Percentiles rank a stretch among this genome's conserved stretches.
Conservation (phyloP, 2,329 filamentous ascomycete genomes). For the Phaeosphaeriaceae sp. region DNA sequence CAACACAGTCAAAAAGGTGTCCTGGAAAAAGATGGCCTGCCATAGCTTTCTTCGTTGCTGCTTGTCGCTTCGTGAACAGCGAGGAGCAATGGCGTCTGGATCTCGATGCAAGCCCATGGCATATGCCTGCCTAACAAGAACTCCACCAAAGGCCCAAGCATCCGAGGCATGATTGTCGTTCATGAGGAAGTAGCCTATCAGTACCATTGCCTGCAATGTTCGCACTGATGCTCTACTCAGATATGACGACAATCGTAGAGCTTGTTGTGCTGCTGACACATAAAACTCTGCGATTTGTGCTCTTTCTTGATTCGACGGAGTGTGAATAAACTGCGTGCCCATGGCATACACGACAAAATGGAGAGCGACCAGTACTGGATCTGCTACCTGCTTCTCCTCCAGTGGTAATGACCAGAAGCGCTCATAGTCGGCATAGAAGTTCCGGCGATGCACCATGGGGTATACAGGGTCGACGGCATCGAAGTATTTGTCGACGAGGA, state of each 20-base stretch:
- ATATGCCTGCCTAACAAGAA: slow-evolving; percentile 78
- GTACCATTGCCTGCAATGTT: slow-evolving; percentile 80
- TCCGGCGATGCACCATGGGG: slow-evolving; percentile 78
- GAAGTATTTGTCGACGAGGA: slow-evolving; percentile 64
- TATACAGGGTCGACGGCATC: slow-evolving; percentile 78
- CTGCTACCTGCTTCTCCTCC: slow-evolving; percentile 65
- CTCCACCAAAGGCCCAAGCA: slow-evolving; percentile 81
- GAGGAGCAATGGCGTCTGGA: slow-evolving; percentile 73
- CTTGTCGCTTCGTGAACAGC: slow-evolving; percentile 74
- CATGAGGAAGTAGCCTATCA: slow-evolving; percentile 84
- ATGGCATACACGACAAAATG: slow-evolving; percentile 80
- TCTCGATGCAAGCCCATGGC: slow-evolving; percentile 83
- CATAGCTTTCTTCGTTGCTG: slow-evolving; percentile 80
- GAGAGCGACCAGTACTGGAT: slow-evolving; percentile 74
- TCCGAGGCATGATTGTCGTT: slow-evolving; percentile 86
- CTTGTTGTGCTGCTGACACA: slow-evolving; percentile 79
- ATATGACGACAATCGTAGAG: slow-evolving; percentile 76
- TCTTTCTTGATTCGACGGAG: slow-evolving; percentile 63
- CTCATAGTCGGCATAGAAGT: slow-evolving; percentile 80
- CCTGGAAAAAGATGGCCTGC: slow-evolving; percentile 81
- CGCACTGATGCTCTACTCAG: slow-evolving; percentile 75
- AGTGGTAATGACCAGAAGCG: slow-evolving; percentile 72
- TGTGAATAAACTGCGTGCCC: slow-evolving; percentile 77
- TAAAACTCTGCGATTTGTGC: slow-evolving; percentile 84
- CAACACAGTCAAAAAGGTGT: slow-evolving; percentile 81